Evolutionary conservation across 257 asterid species (phyloP), one percentile per base, ranked within the genome.

Genomic region (Solanum ossicruentum): DNA sequence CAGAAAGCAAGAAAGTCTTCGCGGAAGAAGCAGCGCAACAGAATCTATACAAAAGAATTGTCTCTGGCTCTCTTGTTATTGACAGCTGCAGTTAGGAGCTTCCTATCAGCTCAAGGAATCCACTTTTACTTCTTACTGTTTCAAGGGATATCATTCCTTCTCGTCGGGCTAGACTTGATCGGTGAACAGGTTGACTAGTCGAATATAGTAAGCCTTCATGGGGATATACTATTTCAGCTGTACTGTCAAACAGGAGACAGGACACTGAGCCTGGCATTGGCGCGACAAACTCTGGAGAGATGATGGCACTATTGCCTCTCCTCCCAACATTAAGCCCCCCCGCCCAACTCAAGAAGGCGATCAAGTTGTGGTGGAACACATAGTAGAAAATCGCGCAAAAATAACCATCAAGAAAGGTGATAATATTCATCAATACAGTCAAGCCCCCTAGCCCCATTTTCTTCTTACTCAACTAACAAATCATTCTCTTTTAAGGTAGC

Each of bases 101-200:
- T 95, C 39, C 80, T 96, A 67, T 94, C 99, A n/a, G 98, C 99
- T 23, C 98, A 96, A 80, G 98, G 99, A 2, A 89, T 96, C 88
- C 98, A 96, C 86, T 95, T 96, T 55, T 96, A 94, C 95, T 96
- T 93, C 92, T 39, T 96, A 90, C 93, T 96, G 45, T 96, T 96
- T 86, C 98, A 96, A 86, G 98, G 99, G 45, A 85, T 95, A 16
- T 96, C 99, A 20, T 96, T 96, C 89, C 85, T 96, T 85, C 95
- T 95, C 10, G 99, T 93, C 21, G 98, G 99, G 60, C 84, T 93
- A 18, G 99, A 96, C 89, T 92, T 96, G 92, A 95, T 96, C 1
- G 99, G 98, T 21, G 99, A 94, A 91, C 99, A 96, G 86, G 92
- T 96, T 43, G 89, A 86, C 63, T 89, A 83, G 71, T 41, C 39